phyloP scores from a whole-genome alignment of 116 monocot genomes.

The Trichopus zeylanicus region DNA sequence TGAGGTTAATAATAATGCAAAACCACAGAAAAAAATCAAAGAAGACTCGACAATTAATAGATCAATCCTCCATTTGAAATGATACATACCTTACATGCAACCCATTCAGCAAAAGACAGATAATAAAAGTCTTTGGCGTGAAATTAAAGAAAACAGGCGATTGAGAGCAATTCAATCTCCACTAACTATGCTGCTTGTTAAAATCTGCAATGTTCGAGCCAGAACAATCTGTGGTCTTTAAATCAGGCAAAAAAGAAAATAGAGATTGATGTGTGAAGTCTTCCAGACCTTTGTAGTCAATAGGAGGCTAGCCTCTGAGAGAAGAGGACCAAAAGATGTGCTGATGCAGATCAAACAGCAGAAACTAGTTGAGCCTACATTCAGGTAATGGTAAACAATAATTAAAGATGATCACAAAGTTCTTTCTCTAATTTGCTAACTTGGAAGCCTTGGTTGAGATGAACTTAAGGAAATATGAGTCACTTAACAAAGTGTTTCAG shows the following conservation, averaged over 20 bases:
- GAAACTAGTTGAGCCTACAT: constrained; percentile 95
- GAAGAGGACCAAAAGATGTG: constrained; percentile 72
- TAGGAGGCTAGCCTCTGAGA: constrained; percentile 85
- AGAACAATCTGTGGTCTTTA: not conserved
- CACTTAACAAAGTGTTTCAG: too few species aligned
- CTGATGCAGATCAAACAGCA: constrained; percentile 76
- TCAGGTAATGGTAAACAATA: not conserved
- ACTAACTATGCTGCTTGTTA: constrained; percentile 72
- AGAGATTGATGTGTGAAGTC: not conserved
- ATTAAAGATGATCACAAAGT: not conserved
- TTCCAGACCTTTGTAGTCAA: constrained; percentile 71
- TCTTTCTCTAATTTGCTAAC: not conserved
- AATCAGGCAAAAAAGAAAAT: not conserved
- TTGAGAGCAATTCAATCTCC: constrained; percentile 80
- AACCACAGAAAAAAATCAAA: too few species aligned
- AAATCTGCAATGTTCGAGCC: constrained; percentile 48
- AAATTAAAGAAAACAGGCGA: constrained; percentile 79
- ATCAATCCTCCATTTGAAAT: too few species aligned
- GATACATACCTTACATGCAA: constrained; percentile 77
- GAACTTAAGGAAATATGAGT: too few species aligned
- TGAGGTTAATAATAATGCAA: too few species aligned
- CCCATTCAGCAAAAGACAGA: constrained; percentile 99
- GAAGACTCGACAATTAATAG: too few species aligned
- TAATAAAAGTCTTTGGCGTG: constrained; percentile 74
- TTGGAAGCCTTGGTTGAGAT: too few species aligned